Base-by-base conservation (phyloP, 2,329 filamentous ascomycete genomes). In the Diaporthe humulicola region DNA sequence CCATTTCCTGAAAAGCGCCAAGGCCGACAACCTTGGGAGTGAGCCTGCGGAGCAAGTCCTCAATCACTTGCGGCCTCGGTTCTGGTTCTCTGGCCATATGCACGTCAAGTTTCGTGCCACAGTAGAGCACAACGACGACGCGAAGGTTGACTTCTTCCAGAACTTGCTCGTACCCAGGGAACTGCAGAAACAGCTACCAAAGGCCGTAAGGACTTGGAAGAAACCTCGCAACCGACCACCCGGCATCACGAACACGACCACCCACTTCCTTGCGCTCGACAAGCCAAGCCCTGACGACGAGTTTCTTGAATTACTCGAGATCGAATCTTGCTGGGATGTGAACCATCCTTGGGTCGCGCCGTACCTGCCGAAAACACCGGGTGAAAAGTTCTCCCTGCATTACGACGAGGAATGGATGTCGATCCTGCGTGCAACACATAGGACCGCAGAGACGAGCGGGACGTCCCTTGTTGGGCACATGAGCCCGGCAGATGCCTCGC, bases 81-180 rank as follows among this genome's bases (percentile, higher is more conserved):
- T 33, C 28, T 66, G 61, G 61, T 66, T 66, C 12, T 66, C 61
- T 25, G 61, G 61, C 19, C 61, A 66, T n/a, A 66, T 66, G 61
- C 61, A 66, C 42, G 7, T 50, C 42, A 66, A 50, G 6, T 66
- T 66, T 15, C 42, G 25, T 50, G 42, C 61, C 12, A 66, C 42
- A 4, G 28, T 66, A 36, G 28, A 66, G 19, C 61, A 66, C 42
- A 15, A n/a, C 6, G 42, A 36, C 12, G 61, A 50, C 8, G 42
- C 28, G 28, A 66, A 25, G 28, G 28, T 36, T n/a, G 61, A 66
- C 19, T 66, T 36, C 22, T 66, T 66, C 28, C 61, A 66, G 28
- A 30, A 25, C 28, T 50, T 66, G 61, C 2, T 3, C 28, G 61
- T 66, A 9, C 28, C 61, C 17, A 48, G 5, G 17, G 28, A 66